Base-by-base conservation (phyloP, 306 rosid species). In the Prunus kanzakura region DNA sequence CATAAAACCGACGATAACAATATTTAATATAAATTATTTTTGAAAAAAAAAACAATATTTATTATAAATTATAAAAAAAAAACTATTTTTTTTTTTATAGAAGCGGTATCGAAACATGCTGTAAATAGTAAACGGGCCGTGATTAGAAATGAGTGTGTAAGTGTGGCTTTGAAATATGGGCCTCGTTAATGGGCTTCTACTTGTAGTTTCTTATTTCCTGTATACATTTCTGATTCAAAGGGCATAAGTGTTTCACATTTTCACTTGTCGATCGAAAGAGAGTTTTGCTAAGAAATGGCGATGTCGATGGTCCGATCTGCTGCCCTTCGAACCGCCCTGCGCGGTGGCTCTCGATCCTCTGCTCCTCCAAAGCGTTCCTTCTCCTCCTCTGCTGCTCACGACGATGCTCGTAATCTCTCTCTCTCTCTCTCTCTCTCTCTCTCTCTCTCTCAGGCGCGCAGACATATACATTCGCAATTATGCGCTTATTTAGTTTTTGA, bases 261-360 rank as follows among this genome's bases (percentile, higher is more conserved):
- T 20, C 43, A 7, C 25, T 67, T 51, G 20, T 49, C 7, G 8
- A 62, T 3, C 35, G 19, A 61, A 23, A 67, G 69, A 64, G 71
- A 71, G 65, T 43, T 54, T 30, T 15, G 18, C 64, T 51, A 25
- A 73, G 81, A 75, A 71, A 95, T 92, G 99, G 93, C 96, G 77
- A 77, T 88, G 85, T 82, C 91, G 58, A 73, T 86, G 73, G 84
- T 87, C 67, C 93, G 99, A 92, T 90, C 97, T 77, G 85, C 76
- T 76, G 69, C 87, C 78, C 90, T 95, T 65, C 91, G 97, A 55
- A 83, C 74, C 20, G 90, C 86, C 79, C 60, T 89, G 18, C 93
- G 91, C 12, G 80, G 90, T 6, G 91, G 88, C 13, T 79, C 91
- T 81, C 86, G 87, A 25, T 13, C 64, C 63, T 47, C 93, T 14